Conservation (phyloP, 345 rosid genomes). For the Reutealis trisperma region DNA sequence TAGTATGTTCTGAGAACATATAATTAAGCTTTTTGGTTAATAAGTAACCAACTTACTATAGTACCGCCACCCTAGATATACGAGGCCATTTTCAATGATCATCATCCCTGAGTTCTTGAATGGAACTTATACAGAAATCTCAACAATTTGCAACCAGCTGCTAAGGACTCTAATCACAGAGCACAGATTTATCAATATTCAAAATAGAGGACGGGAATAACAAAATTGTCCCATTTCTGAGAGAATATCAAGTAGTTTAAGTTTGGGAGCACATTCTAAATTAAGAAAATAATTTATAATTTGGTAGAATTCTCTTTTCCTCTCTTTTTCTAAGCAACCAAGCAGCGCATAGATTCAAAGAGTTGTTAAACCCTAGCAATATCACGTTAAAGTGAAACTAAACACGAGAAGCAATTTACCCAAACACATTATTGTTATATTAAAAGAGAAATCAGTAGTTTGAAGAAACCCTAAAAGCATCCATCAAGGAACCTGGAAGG, state of each 20-base stretch:
- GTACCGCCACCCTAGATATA: not conserved
- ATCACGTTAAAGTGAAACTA: not conserved
- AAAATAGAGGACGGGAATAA: no score
- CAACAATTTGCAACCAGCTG: not conserved
- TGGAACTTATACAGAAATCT: not conserved
- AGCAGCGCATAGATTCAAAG: not conserved
- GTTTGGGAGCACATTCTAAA: not conserved
- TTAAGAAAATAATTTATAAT: not conserved
- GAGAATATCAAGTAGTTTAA: no score
- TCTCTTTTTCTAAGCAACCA: not conserved
- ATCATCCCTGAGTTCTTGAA: not conserved
- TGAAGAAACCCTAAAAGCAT: constrained; percentile 6
- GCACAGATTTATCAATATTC: no score
- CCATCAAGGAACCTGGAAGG: constrained; percentile 63
- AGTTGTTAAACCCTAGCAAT: no score
- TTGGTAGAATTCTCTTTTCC: not conserved
- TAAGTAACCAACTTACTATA: not conserved
- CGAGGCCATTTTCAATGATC: not conserved
- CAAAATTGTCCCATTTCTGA: no score
- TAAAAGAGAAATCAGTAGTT: not conserved
- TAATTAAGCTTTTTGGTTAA: not conserved
- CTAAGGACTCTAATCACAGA: not conserved
- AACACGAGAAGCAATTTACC: not conserved
- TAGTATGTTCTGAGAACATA: no score
- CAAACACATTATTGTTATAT: not conserved